Evolutionary conservation across 768 basidiomycete genomes (phyloP).

Genomic region (Tricholoma terreum): DNA sequence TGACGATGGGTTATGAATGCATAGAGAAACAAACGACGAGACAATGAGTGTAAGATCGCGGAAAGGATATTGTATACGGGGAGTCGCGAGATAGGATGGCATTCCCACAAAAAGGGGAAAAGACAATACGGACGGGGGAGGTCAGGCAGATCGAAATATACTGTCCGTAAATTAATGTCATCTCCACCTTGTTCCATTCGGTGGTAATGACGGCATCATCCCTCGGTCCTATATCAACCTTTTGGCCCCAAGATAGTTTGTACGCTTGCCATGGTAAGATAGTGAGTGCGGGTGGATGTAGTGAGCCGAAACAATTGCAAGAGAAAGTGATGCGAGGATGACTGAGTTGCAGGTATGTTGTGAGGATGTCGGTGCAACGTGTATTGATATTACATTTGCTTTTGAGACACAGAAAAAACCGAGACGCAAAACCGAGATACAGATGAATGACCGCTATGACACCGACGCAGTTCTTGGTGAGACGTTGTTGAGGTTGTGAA

Average conservation of each 20-base stretch:
- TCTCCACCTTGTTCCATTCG: not conserved
- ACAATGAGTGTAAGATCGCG: conserved; percentile 41
- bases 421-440: conserved; percentile 37
- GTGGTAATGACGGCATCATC: conserved; percentile 18
- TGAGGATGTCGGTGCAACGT: conserved; percentile 57
- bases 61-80: conserved; percentile 39
- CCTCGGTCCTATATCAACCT: conserved; percentile 26
- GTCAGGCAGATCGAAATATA: conserved; percentile 33
- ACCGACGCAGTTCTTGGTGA: conserved; percentile 59
- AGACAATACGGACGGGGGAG: conserved; percentile 28
- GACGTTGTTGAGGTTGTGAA: conserved; percentile 73
- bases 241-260: conserved; percentile 41
- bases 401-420: conserved; percentile 50
- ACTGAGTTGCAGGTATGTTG: conserved; percentile 63
- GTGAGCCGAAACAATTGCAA: conserved; percentile 56
- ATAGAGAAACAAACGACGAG: conserved; percentile 46
- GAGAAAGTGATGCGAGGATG: conserved; percentile 66
- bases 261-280: conserved; percentile 48
- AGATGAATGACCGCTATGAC: conserved; percentile 45
- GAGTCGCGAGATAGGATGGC: conserved; percentile 23
- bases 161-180: conserved; percentile 23
- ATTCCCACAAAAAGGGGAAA: conserved; percentile 22
- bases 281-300: conserved; percentile 38
- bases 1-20: conserved; percentile 53
- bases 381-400: conserved; percentile 82